phyloP scores from a whole-genome alignment of 768 basidiomycete genomes.

The Leccinum aurantiacum region DNA sequence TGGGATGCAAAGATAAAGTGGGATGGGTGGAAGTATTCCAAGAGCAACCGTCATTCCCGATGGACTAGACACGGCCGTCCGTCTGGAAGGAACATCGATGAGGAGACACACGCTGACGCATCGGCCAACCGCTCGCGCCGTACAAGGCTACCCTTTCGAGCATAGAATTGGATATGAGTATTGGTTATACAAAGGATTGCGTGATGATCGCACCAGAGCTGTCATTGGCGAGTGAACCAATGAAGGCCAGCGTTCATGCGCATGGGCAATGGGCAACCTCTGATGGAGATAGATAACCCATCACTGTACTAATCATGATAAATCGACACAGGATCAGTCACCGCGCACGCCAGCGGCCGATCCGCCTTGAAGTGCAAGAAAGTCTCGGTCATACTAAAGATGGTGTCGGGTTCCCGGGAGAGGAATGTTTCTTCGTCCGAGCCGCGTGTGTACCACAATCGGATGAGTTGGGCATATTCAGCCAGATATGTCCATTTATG shows the following conservation, averaged over 20 bases:
- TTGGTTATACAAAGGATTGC: slow-evolving; percentile 8
- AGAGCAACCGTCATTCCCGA: background rate
- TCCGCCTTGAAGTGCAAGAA: background rate
- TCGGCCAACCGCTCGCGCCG: background rate
- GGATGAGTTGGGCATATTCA: background rate
- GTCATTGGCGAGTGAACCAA: background rate
- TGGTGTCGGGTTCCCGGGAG: slow-evolving; percentile 8
- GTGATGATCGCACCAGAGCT: slow-evolving; percentile 9
- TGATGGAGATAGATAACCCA: slow-evolving; percentile 10
- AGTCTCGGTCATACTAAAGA: background rate
- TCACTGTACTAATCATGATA: background rate
- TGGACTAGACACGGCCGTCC: background rate
- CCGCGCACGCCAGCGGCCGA: background rate
- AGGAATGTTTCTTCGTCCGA: background rate
- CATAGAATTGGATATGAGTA: background rate
- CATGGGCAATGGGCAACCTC: slow-evolving; percentile 3
- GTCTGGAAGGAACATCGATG: background rate
- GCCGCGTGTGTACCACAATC: background rate
- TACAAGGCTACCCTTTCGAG: background rate
- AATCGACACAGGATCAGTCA: background rate
- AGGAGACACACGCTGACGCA: background rate
- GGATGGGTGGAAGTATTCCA: background rate
- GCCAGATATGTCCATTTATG: background rate
- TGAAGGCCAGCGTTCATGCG: background rate
- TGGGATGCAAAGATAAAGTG: background rate